Base-by-base conservation (phyloP, 148 eudicot species). In the Camellia granthamiana region DNA sequence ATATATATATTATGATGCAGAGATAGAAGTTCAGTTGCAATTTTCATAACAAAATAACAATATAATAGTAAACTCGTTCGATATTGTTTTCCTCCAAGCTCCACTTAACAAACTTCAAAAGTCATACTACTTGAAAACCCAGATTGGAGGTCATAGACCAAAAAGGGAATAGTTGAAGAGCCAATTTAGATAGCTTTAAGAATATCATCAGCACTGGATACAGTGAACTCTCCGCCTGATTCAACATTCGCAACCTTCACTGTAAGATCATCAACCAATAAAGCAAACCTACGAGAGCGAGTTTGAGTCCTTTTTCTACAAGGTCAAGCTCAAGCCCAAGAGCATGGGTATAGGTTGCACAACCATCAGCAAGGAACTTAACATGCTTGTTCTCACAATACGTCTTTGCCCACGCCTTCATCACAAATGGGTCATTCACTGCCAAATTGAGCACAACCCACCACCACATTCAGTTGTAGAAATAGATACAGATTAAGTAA, bases 301-400 rank as follows among this genome's bases (percentile, higher is more conserved):
- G 54, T 56, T 6, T 83, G 1, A 80, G 78, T 15, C 86, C 86
- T 72, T 77, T 84, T 5, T 84, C 83, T 1, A 78, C 7, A 13
- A 80, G 86, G 69, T 84, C 86, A 77, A 84, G 86, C 81, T 77
- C 83, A 51, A 84, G 78, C 2, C 83, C 86, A 7, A 80, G 75
- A 41, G 83, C 86, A 12, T 80, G 68, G 62, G 86, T 84, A 69
- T 84, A 84, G 21, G 44, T 76, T 13, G 65, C 83, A 19, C 83
- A 84, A 51, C 86, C 86, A 72, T 84, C 86, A 0, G 83, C 83
- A 3, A 80, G 81, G 47, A 84, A 80, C 81, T 84, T 80, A 51
- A 80, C 86, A 65, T 80, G 75, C 78, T 84, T 84, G 71, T 77
- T 76, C 10, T 84, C 83, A 0, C 81, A 74, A 54, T 4, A 80